phyloP scores from a whole-genome alignment of 2,329 filamentous ascomycete genomes.

The Sclerotinia sclerotiorum region DNA sequence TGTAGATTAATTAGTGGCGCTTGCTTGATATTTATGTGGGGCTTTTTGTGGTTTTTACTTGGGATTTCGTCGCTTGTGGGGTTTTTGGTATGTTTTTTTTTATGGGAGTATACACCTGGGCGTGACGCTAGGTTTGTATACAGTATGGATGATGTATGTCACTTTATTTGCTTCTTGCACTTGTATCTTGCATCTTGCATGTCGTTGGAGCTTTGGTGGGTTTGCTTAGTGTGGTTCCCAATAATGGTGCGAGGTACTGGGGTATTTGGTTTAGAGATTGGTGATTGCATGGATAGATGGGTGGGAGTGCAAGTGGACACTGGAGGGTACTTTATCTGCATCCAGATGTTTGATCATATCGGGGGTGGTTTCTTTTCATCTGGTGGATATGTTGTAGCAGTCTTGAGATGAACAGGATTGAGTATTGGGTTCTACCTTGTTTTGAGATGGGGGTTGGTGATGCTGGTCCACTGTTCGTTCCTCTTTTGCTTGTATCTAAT shows the following conservation, averaged over 20 bases:
- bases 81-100: not conserved
- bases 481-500: not conserved
- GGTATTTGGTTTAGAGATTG: not conserved
- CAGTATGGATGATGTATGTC: not conserved
- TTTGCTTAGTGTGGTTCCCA: no score
- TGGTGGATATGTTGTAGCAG: not conserved
- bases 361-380: not conserved
- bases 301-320: no score
- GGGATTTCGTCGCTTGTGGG: not conserved
- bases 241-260: not conserved
- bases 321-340: slow-evolving; percentile 15
- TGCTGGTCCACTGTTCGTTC: not conserved
- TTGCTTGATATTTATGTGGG: not conserved
- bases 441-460: not conserved
- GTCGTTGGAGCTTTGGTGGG: not conserved
- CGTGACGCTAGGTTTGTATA: slow-evolving; percentile 1
- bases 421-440: not conserved
- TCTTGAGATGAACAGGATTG: slow-evolving; percentile 16
- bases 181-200: not conserved
- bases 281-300: slow-evolving; percentile 1
- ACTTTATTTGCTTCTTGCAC: not conserved
- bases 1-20: slow-evolving; percentile 5
- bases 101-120: not conserved
- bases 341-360: not conserved
- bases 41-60: not conserved